Conservation (phyloP, 2,329 filamentous ascomycete species). For the Ophiostoma australiae region DNA sequence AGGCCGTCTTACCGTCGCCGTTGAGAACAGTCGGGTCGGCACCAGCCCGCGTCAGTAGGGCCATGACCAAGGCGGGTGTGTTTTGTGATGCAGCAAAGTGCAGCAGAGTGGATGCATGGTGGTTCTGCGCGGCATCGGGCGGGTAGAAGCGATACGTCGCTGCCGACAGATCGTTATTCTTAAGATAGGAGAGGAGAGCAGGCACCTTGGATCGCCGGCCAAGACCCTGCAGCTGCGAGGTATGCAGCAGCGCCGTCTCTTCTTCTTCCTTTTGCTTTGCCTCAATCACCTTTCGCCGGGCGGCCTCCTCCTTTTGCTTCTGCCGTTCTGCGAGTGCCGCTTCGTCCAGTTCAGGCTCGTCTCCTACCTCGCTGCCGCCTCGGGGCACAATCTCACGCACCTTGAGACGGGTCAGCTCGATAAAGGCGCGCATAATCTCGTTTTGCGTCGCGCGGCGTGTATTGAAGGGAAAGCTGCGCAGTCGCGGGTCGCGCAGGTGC, state of each 20-base stretch:
- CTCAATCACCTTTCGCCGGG: conserved; percentile 43
- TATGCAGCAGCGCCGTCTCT: conserved; percentile 76
- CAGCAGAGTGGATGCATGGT: conserved; percentile 76
- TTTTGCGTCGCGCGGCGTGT: conserved; percentile 87
- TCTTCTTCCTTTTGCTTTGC: conserved; percentile 67
- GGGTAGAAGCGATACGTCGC: conserved; percentile 73
- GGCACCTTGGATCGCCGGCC: conserved; percentile 87
- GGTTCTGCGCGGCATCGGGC: conserved; percentile 49
- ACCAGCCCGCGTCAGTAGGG: conserved; percentile 67
- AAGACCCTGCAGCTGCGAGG: conserved; percentile 79
- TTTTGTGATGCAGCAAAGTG: conserved; percentile 83
- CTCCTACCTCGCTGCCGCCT: conserved; percentile 38
- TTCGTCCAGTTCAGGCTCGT: conserved; percentile 34
- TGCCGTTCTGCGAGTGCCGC: conserved; percentile 28
- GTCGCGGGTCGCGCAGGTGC: conserved; percentile 68
- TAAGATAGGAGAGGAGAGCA: conserved; percentile 76
- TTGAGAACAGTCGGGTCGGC: conserved; percentile 70
- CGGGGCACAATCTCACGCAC: conserved; percentile 70
- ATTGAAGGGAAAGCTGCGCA: conserved; percentile 88
- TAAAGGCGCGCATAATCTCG: conserved; percentile 89
- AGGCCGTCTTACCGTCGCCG: conserved; percentile 74
- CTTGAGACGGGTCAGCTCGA: conserved; percentile 88
- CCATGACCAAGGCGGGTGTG: conserved; percentile 68
- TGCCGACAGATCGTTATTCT: conserved; percentile 61
- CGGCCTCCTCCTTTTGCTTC: conserved; percentile 7